Evolutionary conservation across 1,284 basidiomycete genomes (phyloP), one percentile per base, ranked within the genome.

Genomic region (Porodaedalea pini): DNA sequence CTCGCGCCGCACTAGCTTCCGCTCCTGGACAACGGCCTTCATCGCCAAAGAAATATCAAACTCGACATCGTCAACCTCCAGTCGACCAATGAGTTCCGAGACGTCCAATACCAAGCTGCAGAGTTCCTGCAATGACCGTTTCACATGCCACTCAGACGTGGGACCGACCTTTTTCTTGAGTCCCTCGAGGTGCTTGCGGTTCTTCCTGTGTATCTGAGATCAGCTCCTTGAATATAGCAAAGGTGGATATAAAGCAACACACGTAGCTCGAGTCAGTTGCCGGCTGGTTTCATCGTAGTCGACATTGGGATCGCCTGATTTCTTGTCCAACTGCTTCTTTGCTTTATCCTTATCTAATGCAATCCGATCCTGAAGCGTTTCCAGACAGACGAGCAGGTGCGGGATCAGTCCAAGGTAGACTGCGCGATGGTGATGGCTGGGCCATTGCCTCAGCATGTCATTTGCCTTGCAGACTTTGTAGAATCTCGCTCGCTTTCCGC

Each of bases 331-430:
- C 19, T 39, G 23, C 4, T 43, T 44, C 13, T 50, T 59, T 17
- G 53, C 52, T 15, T 23, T 41, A 15, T 55, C 37, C 37, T 51
- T 59, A 5, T 51, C 27, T 19, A 45, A 31, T 27, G 11, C 10
- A 10, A 56, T 23, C 13, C 23, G 43, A 6, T 45, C 47, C 1
- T 50, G 19, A n/a, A 59, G 29, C 21, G 21, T 25, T 7, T 59
- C 53, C 29, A 56, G n/a, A 27, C 45, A 54, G 5, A 55, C 21
- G 7, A 54, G 32, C 3, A 59, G 15, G 17, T 59, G 47, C 31
- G 58, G 58, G 8, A 51, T 29, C 2, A 36, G 10, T 8, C 34
- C 58, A 25, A 59, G 41, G 40, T 23, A 55, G 1, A 59, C 5
- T 0, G 40, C 19, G 4, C 48, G 25, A 34, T 36, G 21, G 15